Conservation (phyloP, 805 yeast genomes). For the Candida insectorum region DNA sequence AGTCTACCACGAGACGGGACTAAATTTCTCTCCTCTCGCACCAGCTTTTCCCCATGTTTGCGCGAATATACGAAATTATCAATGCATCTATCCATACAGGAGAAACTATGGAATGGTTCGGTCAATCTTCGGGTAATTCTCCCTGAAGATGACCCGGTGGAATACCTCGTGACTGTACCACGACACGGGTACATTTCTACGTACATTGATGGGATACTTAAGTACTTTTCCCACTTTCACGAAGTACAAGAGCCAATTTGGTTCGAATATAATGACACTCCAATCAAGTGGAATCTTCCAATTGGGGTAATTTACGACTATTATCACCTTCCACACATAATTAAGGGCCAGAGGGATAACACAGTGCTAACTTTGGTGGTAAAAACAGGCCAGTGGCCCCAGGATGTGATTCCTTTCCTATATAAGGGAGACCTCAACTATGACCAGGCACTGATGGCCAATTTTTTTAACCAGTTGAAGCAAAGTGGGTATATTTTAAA, state of each 20-base stretch:
- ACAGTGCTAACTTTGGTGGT: constrained; percentile 28
- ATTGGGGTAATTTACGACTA: constrained; percentile 65
- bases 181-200: constrained; percentile 56
- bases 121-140: constrained; percentile 42
- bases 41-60: too few species aligned
- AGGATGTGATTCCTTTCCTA: constrained; percentile 12
- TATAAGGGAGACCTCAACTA: constrained; percentile 16
- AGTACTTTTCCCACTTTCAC: constrained; percentile 32
- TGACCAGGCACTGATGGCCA: constrained; percentile 36
- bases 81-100: too few species aligned
- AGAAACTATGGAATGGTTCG: constrained; percentile 52
- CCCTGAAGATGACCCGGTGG: constrained; percentile 3
- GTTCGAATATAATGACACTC: constrained; percentile 64
- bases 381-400: constrained; percentile 26
- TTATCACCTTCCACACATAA: constrained; percentile 6
- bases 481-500: constrained; percentile 74
- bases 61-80: too few species aligned
- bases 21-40: too few species aligned
- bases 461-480: constrained; percentile 77
- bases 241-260: constrained; percentile 39
- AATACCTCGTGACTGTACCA: constrained; percentile 9
- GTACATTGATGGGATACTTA: constrained; percentile 32
- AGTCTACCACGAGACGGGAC: too few species aligned
- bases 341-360: neutral
- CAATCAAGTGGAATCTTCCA: constrained; percentile 77